Base-by-base conservation (phyloP, 2,329 filamentous ascomycete species). In the Colletotrichum euphorbiae region DNA sequence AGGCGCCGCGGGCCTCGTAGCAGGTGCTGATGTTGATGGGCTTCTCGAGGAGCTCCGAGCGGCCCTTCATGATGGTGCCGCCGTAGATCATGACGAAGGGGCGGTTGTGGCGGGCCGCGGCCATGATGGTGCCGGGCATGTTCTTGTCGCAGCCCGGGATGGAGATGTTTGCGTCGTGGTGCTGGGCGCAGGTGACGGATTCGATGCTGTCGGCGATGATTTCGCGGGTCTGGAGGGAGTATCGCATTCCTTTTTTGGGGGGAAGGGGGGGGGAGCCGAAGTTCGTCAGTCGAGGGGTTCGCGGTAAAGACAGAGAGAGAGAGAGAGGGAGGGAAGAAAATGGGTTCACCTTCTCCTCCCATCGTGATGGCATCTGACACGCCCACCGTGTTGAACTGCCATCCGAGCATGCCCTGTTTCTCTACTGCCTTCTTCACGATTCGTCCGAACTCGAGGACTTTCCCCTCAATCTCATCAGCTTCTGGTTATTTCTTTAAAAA, bases 141-240 rank as follows among this genome's bases (percentile, higher is more conserved):
- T 98, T 98, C 87, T 98, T 98, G 82, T 98, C 94, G 78, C 94
- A 98, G 11, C 94, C 94, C 0, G 95, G 94, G 73, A 98, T 95
- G 33, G 93, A 90, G 77, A 98, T 94, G 78, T 94, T 97, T 67
- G 94, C 95, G 77, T 98, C 95, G 79, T 98, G 93, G 73, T 92
- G 91, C 77, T 98, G 94, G 5, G 93, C 95, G 77, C 91, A 95
- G 1, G 94, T 98, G 43, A 97, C 92, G 2, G 93, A 94, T 82
- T 98, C 95, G 75, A 98, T 94, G 73, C 91, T 94, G 80, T 98
- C 94, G 71, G 94, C 94, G 72, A 98, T 98, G 72, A 98, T 90
- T 76, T 98, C 94, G 68, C 94, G 88, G 2, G 91, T 93, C 77
- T 97, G 94, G 5, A 98, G 87, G 24, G 93, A 97, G 81, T 94